Percentiles rank a stretch among this genome's conserved stretches.
These are phyloP conservation scores for Magnusiomyces magnusii DNA, from an alignment of 1,139 yeast species.

Conservation along the genomic window DNA sequence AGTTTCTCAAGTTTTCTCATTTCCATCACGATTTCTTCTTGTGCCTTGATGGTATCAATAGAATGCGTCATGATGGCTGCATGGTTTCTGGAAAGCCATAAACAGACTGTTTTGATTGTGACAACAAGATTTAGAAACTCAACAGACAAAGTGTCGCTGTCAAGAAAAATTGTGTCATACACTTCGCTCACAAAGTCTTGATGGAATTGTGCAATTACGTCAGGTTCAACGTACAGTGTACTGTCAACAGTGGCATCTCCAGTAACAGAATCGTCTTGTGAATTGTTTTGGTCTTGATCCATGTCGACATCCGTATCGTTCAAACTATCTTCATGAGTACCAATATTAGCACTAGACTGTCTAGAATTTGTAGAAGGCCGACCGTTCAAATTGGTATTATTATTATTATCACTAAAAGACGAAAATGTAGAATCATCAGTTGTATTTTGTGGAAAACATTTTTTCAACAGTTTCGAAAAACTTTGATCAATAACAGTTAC, in stretches of 20 bases:
- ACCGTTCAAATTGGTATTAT: too few species aligned
- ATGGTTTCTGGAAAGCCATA: not conserved
- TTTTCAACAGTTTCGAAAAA: not conserved
- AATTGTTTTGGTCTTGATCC: not conserved
- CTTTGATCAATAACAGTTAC: constrained; percentile 16
- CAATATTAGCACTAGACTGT: not conserved
- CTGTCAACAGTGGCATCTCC: not conserved
- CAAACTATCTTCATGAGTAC: not conserved
- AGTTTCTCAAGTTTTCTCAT: not conserved
- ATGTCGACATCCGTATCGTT: not conserved
- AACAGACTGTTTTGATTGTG: not conserved
- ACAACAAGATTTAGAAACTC: not conserved
- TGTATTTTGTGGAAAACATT: constrained; percentile 1
- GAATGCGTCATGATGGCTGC: not conserved
- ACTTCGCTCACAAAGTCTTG: constrained; percentile 3
- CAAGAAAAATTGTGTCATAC: constrained; percentile 3
- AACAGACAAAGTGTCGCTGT: not conserved
- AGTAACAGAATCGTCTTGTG: not conserved
- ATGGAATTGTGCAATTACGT: constrained; percentile 2
- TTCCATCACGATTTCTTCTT: not conserved
- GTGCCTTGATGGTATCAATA: not conserved
- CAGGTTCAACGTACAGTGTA: constrained; percentile 2
- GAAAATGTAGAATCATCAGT: too few species aligned
- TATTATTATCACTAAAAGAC: too few species aligned
- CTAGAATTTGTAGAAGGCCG: not conserved